These are phyloP conservation scores for Sungouiozyma ichnusensis DNA, from an alignment of 805 yeast species.

Conservation along the genomic window DNA sequence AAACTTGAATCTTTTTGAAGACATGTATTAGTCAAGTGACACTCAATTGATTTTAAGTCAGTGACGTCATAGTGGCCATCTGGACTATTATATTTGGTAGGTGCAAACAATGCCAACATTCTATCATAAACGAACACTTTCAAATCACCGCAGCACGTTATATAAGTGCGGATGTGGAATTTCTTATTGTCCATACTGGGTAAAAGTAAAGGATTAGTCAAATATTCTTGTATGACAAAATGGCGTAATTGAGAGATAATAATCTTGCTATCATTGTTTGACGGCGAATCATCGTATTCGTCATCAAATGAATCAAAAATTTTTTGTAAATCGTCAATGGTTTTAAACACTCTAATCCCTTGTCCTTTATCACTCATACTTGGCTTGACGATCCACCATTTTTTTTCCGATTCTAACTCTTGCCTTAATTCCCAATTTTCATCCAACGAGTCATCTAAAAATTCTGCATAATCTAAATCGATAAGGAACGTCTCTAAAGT, in stretches of 20 bases:
- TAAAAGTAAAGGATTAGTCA: slow-evolving; percentile 57
- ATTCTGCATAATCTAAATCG: slow-evolving; percentile 93
- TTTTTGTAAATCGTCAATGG: slow-evolving; percentile 67
- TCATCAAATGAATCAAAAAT: slow-evolving; percentile 84
- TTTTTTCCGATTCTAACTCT: slow-evolving; percentile 40
- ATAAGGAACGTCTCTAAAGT: slow-evolving; percentile 69
- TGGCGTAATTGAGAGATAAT: slow-evolving; percentile 83
- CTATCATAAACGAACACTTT: slow-evolving; percentile 70
- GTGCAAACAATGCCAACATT: slow-evolving; percentile 77
- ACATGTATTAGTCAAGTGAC: slow-evolving; percentile 92
- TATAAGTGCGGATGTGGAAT: slow-evolving; percentile 83
- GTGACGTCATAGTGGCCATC: slow-evolving; percentile 28
- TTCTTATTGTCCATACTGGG: slow-evolving; percentile 53
- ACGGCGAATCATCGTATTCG: slow-evolving; percentile 41
- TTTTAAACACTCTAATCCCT: slow-evolving; percentile 76
- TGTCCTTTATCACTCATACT: slow-evolving; percentile 97
- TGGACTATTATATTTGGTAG: slow-evolving; percentile 31
- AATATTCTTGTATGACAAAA: slow-evolving; percentile 80
- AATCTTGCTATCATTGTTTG: slow-evolving; percentile 45
- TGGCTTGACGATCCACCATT: slow-evolving; percentile 86
- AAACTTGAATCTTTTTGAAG: slow-evolving; percentile 38
- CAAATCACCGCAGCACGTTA: slow-evolving; percentile 63
- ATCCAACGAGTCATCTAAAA: slow-evolving; percentile 85
- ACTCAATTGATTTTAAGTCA: slow-evolving; percentile 38
- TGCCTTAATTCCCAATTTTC: slow-evolving; percentile 83